These are phyloP conservation scores for Cardiospermum halicacabum DNA, from an alignment of 345 rosid genomes.

Conservation along the genomic window DNA sequence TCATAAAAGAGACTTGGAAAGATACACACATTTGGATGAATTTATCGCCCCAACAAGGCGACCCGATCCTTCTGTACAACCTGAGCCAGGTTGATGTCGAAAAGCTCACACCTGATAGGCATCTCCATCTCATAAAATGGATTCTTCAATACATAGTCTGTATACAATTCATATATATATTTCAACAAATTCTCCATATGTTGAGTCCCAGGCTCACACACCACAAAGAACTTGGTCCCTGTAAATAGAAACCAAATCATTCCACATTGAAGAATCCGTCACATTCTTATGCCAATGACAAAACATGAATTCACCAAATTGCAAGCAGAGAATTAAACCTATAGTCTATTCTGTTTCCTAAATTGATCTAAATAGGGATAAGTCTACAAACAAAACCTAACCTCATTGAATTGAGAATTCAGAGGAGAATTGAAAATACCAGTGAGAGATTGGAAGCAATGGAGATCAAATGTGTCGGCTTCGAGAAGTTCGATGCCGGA, in stretches of 20 bases:
- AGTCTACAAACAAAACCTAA: too few species aligned
- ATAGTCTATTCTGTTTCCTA: too few species aligned
- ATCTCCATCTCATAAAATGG: slow-evolving; percentile 99
- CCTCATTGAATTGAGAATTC: too few species aligned
- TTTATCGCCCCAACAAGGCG: slow-evolving; percentile 56
- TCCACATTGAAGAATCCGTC: not conserved
- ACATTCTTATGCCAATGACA: too few species aligned
- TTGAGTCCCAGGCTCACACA: slow-evolving; percentile 81
- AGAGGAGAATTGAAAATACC: slow-evolving; percentile 30
- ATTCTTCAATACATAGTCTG: slow-evolving; percentile 91
- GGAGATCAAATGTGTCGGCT: slow-evolving; percentile 94
- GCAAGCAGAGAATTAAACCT: too few species aligned
- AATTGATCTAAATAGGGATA: too few species aligned
- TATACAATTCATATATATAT: slow-evolving; percentile 75
- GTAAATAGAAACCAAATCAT: slow-evolving; percentile 8
- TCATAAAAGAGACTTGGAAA: not conserved
- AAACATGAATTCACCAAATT: too few species aligned
- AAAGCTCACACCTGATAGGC: slow-evolving; percentile 98
- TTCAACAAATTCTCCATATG: slow-evolving; percentile 82
- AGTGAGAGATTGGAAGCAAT: slow-evolving; percentile 92
- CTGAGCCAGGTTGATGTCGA: slow-evolving; percentile 75
- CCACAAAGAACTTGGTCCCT: slow-evolving; percentile 98
- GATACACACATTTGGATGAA: not conserved
- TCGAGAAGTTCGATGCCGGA: slow-evolving; percentile 92
- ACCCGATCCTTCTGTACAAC: slow-evolving; percentile 85